Evolutionary conservation across 352 stramenopile genomes (phyloP), one percentile per base, ranked within the genome.

Genomic region (Globisporangium barbulae): DNA sequence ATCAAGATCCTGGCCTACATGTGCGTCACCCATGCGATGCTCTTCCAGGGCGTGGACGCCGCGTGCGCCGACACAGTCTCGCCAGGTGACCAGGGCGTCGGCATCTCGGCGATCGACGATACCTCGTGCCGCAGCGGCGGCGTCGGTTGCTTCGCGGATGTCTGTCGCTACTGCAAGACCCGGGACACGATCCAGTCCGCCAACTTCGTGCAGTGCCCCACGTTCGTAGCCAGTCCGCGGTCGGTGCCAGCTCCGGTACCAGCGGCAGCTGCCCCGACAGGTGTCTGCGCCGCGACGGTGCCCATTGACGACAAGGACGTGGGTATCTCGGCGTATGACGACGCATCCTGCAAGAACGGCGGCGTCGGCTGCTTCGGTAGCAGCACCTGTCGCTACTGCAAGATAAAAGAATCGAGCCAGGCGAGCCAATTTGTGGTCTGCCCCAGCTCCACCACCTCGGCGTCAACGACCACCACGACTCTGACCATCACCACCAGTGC

Each of bases 91-190:
- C 54, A 64, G 28, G 37, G 33, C 19, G 59, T 53, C 12, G 61
- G 61, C 5, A 67, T 67, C 44, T 45, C 35, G 15, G 61, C 61
- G 4, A 44, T 56, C 52, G 48, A 33, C 10, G 62, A 72, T 28
- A 19, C 53, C 5, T 44, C 42, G 10, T 75, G 69, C 56, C 49
- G 25, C 5, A 50, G 54, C 19, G 69, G 69, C 17, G 69, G 69
- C 9, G 31, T 75, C 0, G 69, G 69, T 3, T 75, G 69, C 50
- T 73, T 61, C 25, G 19, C 28, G 0, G 45, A 49, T 9, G 22
- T 22, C 5, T 74, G 69, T 22, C 69, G 69, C 19, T 75, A 66
- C 61, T 75, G 69, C 42, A 72, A 68, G 50, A 63, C 57, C n/a
- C 48, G 21, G 10, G 44, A 61, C 2, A 75, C 69, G 12, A 9